These are phyloP conservation scores for Paramecium biaurelia DNA, from an alignment of 73 alveolate species.

Conservation along the genomic window DNA sequence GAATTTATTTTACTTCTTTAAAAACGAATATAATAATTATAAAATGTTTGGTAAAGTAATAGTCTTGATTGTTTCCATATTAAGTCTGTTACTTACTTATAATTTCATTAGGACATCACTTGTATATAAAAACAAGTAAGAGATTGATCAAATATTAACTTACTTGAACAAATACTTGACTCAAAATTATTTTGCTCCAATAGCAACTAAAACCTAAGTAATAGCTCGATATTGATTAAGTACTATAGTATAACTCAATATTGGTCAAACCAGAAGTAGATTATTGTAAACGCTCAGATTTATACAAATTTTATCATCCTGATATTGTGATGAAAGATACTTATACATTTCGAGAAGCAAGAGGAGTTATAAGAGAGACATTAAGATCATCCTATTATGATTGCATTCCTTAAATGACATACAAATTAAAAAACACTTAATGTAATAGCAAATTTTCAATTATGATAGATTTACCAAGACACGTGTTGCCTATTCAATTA, in stretches of 20 bases:
- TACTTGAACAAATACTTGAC: background rate
- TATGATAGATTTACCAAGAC: background rate
- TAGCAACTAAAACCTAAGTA: background rate
- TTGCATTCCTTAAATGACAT: constrained; percentile 8
- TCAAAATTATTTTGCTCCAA: background rate
- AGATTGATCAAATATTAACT: background rate
- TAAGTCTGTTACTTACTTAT: background rate
- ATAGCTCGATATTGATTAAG: background rate
- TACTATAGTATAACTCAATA: background rate
- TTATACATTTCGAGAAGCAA: constrained; percentile 1
- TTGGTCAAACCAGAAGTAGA: constrained; percentile 3
- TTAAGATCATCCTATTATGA: background rate
- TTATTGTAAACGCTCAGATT: background rate
- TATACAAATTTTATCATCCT: constrained; percentile 41
- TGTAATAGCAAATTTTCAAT: background rate
- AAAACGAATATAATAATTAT: background rate
- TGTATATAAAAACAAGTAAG: background rate
- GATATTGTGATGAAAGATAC: constrained; percentile 50
- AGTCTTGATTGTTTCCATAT: background rate
- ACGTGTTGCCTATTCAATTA: constrained; percentile 1
- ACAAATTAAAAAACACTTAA: background rate
- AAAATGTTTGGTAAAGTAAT: background rate
- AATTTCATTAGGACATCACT: background rate
- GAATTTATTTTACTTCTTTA: background rate
- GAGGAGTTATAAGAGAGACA: constrained; percentile 20